Evolutionary conservation across 1,284 basidiomycete species (phyloP), one percentile per base, ranked within the genome.

Genomic region (Takashimella koratensis): DNA sequence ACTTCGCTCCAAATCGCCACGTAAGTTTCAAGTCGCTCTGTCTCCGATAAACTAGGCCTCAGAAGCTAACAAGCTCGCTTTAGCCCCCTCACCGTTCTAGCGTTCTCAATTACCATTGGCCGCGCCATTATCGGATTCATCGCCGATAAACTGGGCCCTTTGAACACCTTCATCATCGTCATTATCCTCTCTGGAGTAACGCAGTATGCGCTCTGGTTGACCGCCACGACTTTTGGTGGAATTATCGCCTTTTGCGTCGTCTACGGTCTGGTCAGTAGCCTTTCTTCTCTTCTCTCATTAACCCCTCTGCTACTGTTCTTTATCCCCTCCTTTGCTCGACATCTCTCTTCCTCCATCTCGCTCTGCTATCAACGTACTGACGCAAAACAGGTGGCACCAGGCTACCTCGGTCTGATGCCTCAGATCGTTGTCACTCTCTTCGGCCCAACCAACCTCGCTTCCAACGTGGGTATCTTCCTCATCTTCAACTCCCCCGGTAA

Each of bases 401-500:
- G 66, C 2, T 71, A 60, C 27, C 45, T 66, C 2, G 62, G 64
- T 2, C 53, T 71, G 13, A 49, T 71, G 40, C 69, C 69, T 1
- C 66, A 68, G 47, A 66, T 67, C 26, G 60, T 66, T 20, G 64
- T 67, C 1, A 63, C 66, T 21, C 22, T 71, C 3, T 67, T 71
- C 41, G 69, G 69, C 2, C 61, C 65, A 0, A 42, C 53, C 2
- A 62, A 66, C 43, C 56, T 71, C 4, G 69, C 69, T 12, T 63
- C 62, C 4, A 71, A 71, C 43, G 63, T 67, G 3, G 69, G 56
- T 6, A 19, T 58, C 3, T 45, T 58, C 5, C 50, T 58, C 8
- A 23, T 58, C 2, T 58, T 58, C 42, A 54, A 52, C 40, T 49
- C 49, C 1, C 56, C 56, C 0, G 56, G 56, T 5, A 58, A 49